These are phyloP conservation scores for Mycena galericulata DNA, from an alignment of 768 basidiomycete species.

Conservation along the genomic window DNA sequence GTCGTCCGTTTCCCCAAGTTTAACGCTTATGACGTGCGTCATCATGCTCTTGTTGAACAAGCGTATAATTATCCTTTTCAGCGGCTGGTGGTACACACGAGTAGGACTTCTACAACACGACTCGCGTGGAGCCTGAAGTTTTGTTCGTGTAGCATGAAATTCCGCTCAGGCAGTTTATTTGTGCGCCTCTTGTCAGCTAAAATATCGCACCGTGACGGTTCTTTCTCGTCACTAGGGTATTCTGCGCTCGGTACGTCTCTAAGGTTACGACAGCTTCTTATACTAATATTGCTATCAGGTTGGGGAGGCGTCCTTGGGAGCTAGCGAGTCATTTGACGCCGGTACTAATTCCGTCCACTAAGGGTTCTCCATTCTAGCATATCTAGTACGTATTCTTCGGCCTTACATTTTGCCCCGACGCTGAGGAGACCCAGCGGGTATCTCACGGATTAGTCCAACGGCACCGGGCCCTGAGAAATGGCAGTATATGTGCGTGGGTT, in stretches of 20 bases:
- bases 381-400: slow-evolving; percentile 15
- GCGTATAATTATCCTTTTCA: neutral
- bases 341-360: neutral
- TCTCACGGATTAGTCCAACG: slow-evolving; percentile 28
- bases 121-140: neutral
- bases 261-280: no score
- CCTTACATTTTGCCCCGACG: neutral
- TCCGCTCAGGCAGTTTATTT: slow-evolving; percentile 33
- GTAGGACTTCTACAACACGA: neutral
- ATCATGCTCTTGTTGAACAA: neutral
- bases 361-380: neutral
- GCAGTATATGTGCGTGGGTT: slow-evolving; percentile 33
- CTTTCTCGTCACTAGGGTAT: slow-evolving; percentile 27
- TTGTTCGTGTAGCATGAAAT: slow-evolving; percentile 23
- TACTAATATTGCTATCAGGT: neutral
- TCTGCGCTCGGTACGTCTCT: slow-evolving; percentile 26
- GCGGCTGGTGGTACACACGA: slow-evolving; percentile 37
- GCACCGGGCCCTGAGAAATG: slow-evolving; percentile 28
- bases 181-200: neutral
- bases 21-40: slow-evolving; percentile 37
- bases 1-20: slow-evolving; percentile 31
- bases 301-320: slow-evolving; percentile 37
- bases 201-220: neutral
- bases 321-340: slow-evolving; percentile 18
- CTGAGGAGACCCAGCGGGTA: slow-evolving; percentile 27